phyloP scores from a whole-genome alignment of 345 rosid genomes.

The Eucalyptus regnans region DNA sequence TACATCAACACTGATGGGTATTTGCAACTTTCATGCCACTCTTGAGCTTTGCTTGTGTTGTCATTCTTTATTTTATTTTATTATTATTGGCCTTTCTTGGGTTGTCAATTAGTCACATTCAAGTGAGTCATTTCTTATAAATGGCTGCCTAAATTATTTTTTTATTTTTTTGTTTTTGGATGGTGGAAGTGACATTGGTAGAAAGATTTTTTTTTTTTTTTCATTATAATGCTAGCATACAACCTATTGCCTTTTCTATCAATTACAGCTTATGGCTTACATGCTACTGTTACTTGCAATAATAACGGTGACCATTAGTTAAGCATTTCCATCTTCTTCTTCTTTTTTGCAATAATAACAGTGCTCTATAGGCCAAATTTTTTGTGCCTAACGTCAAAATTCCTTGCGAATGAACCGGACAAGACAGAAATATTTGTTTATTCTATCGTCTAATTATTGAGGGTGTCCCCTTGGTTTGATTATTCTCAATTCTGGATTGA shows the following conservation, averaged over 20 bases:
- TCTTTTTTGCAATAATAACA: not conserved
- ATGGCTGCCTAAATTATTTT: not conserved
- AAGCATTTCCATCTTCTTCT: too few species aligned
- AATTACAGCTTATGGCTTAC: too few species aligned
- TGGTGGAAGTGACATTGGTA: too few species aligned
- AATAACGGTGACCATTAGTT: too few species aligned
- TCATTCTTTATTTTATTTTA: not conserved
- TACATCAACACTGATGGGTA: not conserved
- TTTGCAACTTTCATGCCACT: constrained; percentile 75
- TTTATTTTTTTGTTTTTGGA: too few species aligned
- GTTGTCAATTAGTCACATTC: not conserved
- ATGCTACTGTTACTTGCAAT: too few species aligned
- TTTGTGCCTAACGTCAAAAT: not conserved
- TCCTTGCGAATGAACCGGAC: not conserved
- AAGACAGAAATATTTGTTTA: not conserved
- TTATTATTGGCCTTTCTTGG: not conserved
- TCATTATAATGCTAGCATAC: too few species aligned
- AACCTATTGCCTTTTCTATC: too few species aligned
- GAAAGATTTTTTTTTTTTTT: too few species aligned
- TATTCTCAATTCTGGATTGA: not conserved
- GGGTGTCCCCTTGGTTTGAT: not conserved
- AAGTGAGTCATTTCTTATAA: not conserved
- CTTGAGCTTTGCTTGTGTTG: constrained; percentile 43
- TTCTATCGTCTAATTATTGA: not conserved
- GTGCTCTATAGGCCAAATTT: not conserved